Evolutionary conservation across 495 filamentous ascomycete species (phyloP), one percentile per base, ranked within the genome.

Genomic region (Copromyces sp.): DNA sequence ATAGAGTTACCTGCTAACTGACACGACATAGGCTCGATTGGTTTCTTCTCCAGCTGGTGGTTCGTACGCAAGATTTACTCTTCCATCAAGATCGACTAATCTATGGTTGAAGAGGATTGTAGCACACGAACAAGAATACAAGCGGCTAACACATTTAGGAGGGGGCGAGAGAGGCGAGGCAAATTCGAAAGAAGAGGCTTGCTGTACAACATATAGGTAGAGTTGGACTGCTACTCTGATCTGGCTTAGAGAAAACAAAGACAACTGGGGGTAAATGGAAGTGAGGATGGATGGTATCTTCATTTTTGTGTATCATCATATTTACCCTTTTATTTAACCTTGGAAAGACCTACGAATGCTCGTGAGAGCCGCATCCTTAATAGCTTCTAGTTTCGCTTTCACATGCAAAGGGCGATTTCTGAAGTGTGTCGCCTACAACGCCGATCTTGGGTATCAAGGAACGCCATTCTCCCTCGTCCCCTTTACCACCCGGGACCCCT

Each of bases 41-140:
- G 95, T 69, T 98, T 94, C 86, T 94, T 98, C 75, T 89, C 95
- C 16, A 93, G 92, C 79, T 98, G 94, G 94, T 84, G 91, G 75
- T 99, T 99, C 78, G 91, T 97, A 69, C 88, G 92, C 73, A 93
- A 92, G 80, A 98, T 99, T 65, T 99, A 99, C 80, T 84, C 89
- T 20, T 97, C 94, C 17, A 97, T 99, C 83, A 99, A 98, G 84
- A 91, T 99, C 72, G 95, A 99, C 74, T 97, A 86, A 71, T 71
- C 42, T 29, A 69, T 14, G 7, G 24, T 14, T 8, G 35, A 9
- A 32, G 16, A n/a, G 17, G 0, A 11, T 12, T 40, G 39, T 11
- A 40, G 16, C n/a, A 16, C 2, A n/a, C 17, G 38, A 71, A 29
- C 70, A 35, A 9, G 44, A 47, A n/a, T n/a, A 20, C 11, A 1